Conservation (phyloP, 2,329 filamentous ascomycete genomes). For the Harringtonia aguacate region DNA sequence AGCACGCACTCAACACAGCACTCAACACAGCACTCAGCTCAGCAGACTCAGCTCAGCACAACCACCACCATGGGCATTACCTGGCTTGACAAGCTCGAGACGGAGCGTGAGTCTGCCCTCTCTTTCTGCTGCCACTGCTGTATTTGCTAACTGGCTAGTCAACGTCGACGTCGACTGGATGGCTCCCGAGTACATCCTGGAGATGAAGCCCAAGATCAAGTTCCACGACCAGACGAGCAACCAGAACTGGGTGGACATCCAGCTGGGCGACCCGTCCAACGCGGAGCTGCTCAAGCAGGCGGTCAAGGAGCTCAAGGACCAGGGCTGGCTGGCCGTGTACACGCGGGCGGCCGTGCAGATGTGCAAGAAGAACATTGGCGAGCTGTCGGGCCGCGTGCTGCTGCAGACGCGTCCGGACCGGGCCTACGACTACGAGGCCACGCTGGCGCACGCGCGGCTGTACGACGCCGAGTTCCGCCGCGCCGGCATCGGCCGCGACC, state of each 20-base stretch:
- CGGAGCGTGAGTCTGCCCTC: constrained; percentile 21
- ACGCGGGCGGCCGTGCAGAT: constrained; percentile 35
- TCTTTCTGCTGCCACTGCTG: neutral
- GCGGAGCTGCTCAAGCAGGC: constrained; percentile 28
- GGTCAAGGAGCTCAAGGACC: constrained; percentile 29
- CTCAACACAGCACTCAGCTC: too few species aligned
- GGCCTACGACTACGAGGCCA: constrained; percentile 32
- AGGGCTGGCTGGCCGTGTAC: constrained; percentile 36
- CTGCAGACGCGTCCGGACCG: constrained; percentile 35
- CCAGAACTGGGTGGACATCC: constrained; percentile 35
- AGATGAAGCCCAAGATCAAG: constrained; percentile 21
- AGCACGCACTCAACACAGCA: too few species aligned
- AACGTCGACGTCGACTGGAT: constrained; percentile 42
- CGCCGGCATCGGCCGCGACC: constrained; percentile 31
- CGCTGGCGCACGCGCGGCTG: constrained; percentile 32
- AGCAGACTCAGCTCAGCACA: too few species aligned
- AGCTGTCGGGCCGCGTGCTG: constrained; percentile 35
- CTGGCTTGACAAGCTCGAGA: constrained; percentile 32
- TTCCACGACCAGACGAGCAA: constrained; percentile 40
- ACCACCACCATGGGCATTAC: constrained; percentile 14
- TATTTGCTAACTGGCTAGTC: constrained; percentile 19
- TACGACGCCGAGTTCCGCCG: constrained; percentile 35
- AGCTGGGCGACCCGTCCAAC: constrained; percentile 32
- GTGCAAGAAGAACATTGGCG: constrained; percentile 33
- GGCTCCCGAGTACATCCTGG: constrained; percentile 35